Base-by-base conservation (phyloP, 441 rosid genomes). In the Pelargonium cotyledonis region DNA sequence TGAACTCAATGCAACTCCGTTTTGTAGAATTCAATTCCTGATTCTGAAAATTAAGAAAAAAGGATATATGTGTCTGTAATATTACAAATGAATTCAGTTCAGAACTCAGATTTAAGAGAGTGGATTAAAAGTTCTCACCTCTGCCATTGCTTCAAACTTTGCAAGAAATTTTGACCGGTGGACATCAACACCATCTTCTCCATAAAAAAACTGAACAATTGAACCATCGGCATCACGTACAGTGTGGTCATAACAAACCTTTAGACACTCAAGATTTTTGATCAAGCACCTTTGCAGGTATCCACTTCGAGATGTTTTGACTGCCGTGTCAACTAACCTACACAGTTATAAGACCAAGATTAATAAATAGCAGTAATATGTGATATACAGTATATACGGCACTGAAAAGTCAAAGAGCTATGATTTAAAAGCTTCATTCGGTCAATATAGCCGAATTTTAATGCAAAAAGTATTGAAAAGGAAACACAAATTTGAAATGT, bases 241-340 rank as follows among this genome's bases (percentile, higher is more conserved):
- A 46, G 95, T 95, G 74, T 88, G 86, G 80, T 95, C 99, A 76
- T 95, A 95, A 75, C 82, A 73, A 75, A 95, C 83, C 83, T 89
- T 95, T 68, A 95, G 85, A 80, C 90, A 82, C 86, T 95, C 99
- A 6, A 95, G 96, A 80, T 95, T 95, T 82, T 95, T 95, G 75
- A 95, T 88, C 49, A 95, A 85, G 81, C 99, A 95, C 78, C 99
- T 90, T 77, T 95, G 99, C 66, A 95, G 90, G 85, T 95, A 92
- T 35, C 99, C 99, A 88, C 99, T 92, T 63, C 99, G 95, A 68
- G 99, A 95, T 77, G 99, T 95, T 81, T 95, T 95, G 70, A 95
- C 99, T 23, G 99, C 98, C 46, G 99, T 95, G 79, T 95, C 98
- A 77, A 95, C 99, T 70, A 95, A 85, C 85, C 99, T 95, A 78